Percentiles rank a stretch among this genome's conserved stretches.
These are phyloP conservation scores for Udeniomyces megalosporus DNA, from an alignment of 768 basidiomycete genomes.

Conservation along the genomic window DNA sequence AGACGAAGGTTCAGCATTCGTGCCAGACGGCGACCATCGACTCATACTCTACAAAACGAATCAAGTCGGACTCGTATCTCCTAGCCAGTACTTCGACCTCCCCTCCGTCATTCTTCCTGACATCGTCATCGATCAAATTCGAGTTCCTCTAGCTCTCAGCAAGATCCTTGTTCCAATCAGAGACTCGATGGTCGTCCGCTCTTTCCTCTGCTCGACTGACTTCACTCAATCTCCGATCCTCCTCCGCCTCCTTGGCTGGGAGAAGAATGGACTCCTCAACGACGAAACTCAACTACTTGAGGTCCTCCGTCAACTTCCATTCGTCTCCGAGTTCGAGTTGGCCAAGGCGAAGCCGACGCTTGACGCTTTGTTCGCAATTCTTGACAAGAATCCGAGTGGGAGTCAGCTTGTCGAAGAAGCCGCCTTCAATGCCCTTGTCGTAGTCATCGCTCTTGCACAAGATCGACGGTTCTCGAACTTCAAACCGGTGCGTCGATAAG, in stretches of 20 bases:
- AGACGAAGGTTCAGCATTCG: conserved; percentile 47
- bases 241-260: conserved; percentile 66
- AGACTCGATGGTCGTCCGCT: conserved; percentile 66
- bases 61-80: conserved; percentile 43
- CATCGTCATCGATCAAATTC: conserved; percentile 29
- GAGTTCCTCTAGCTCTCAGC: conserved; percentile 44
- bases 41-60: conserved; percentile 73
- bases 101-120: conserved; percentile 45
- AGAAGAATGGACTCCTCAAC: conserved; percentile 39
- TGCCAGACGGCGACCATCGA: conserved; percentile 78
- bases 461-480: conserved; percentile 93
- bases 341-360: conserved; percentile 86
- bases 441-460: conserved; percentile 77
- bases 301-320: conserved; percentile 68
- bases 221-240: conserved; percentile 82
- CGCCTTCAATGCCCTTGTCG: conserved; percentile 80
- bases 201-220: conserved; percentile 78
- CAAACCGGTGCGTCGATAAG: conserved; percentile 62
- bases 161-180: conserved; percentile 51
- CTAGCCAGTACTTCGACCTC: conserved; percentile 55
- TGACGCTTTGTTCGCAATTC: conserved; percentile 78
- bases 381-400: conserved; percentile 33
- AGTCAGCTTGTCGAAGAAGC: conserved; percentile 56
- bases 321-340: conserved; percentile 85
- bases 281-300: conserved; percentile 46